Base-by-base conservation (phyloP, 2,329 filamentous ascomycete species). In the Metarhizium anisopliae region DNA sequence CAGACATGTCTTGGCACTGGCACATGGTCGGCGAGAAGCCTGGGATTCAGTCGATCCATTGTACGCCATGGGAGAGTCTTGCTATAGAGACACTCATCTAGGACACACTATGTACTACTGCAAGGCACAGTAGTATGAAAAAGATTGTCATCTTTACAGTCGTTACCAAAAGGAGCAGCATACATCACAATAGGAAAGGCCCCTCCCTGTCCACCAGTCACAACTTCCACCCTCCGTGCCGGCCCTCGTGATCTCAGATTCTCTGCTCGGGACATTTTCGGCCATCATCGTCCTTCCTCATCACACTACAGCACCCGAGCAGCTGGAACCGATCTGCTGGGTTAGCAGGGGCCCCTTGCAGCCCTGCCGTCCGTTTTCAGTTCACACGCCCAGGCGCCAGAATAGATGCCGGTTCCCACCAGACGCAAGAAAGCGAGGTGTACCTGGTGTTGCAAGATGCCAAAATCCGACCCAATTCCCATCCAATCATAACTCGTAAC, bases 401-500 rank as follows among this genome's bases (percentile, higher is more conserved):
- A 35, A n/a, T 32, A 57, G 63, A 59, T 60, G 58, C 59, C 55
- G 53, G 58, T 61, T 62, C 60, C 64, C 63, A 58, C 32, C 64
- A 63, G 59, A 60, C 56, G 55, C 59, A 56, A 61, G 59, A 65
- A 60, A 67, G 18, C 69, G 70, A 72, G 74, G 74, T 71, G 74
- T 78, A 73, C 72, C 35, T 53, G 35, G 25, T 47, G 14, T 49
- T 49, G 13, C 45, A 18, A 49, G 29, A 20, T 8, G 3, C 51
- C 45, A 68, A 25, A 65, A 65, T 66, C 64, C 59, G 66, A 66
- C 60, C 57, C 55, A 52, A 54, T 62, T 47, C 42, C 18, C 62
- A 62, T 72, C 78, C 79, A 82, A 81, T 82, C 78, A 81, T 77
- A 72, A 73, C 63, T 75, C 77, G 70, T 78, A 71, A 72, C 62